Base-by-base conservation (phyloP, 2,329 filamentous ascomycete genomes). In the Lizonia empirigonia region DNA sequence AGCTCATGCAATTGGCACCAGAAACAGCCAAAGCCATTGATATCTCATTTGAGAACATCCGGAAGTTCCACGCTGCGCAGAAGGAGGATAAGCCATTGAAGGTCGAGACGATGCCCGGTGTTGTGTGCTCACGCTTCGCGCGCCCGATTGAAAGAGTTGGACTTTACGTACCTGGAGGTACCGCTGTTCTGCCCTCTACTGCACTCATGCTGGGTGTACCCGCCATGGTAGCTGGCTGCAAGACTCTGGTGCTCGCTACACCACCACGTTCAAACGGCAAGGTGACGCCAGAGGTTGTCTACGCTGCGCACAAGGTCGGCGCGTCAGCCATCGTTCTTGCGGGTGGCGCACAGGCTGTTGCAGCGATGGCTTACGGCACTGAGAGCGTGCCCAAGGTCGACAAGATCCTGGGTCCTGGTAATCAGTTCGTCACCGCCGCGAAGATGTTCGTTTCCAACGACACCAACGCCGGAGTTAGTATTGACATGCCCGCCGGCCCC, bases 361-460 rank as follows among this genome's bases (percentile, higher is more conserved):
- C 93, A 16, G 94, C 94, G 38, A 89, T 99, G 87, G 94, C 94
- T 2, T 99, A 99, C 76, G 94, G 94, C 38, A 99, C 94, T 0
- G 89, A 97, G 75, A 93, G 87, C 63, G 85, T 99, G 41, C 90
- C 81, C 74, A 99, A 99, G 79, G 94, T 99, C 7, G 94, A 99
- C 81, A 99, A 99, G 84, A 97, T 99, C 63, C 85, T 97, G 10
- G 94, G 94, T 0, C 94, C 94, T 2, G 94, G 94, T 27, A 99
- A 99, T 76, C 94, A 97, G 74, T 99, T 97, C 70, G 94, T 99
- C 32, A 99, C 94, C 0, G 94, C 94, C 0, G 94, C 90, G 44
- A 99, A 99, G 83, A 99, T 99, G 94, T 83, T 92, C 64, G 94
- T 99, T 34, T 90, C 88, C 75, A 99, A 99, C 74, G 94, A 99